Percentiles rank a stretch among this genome's conserved stretches.
These are phyloP conservation scores for Arthrinium phaeospermum DNA, from an alignment of 2,329 filamentous ascomycete species.

Conservation along the genomic window DNA sequence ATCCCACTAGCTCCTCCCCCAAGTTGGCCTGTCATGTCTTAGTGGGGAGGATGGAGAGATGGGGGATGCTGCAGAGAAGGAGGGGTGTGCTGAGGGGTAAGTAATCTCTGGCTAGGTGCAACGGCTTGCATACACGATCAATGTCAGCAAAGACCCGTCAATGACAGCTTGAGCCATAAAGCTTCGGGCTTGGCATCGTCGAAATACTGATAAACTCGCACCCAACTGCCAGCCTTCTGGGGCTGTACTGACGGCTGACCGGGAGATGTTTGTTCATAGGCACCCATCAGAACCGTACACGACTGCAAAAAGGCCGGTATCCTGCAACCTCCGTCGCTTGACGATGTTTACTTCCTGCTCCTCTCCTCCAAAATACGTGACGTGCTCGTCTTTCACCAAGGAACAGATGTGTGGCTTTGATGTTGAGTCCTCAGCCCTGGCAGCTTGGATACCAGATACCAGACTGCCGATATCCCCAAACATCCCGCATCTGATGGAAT, in stretches of 20 bases:
- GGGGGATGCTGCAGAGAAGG: slow-evolving; percentile 2
- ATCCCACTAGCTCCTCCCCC: neutral
- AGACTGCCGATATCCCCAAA: slow-evolving; percentile 1
- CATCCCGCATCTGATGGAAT: neutral
- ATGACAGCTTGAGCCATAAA: neutral
- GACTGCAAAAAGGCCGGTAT: neutral
- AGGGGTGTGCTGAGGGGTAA: slow-evolving; percentile 16
- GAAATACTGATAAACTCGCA: neutral
- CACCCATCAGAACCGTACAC: neutral
- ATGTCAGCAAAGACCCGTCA: slow-evolving; percentile 6
- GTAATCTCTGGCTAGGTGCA: neutral
- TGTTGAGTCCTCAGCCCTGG: neutral
- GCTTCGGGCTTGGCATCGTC: neutral
- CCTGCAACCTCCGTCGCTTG: neutral
- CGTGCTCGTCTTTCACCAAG: neutral
- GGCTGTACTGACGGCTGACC: neutral
- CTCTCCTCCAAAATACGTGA: neutral
- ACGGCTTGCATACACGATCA: slow-evolving; percentile 13
- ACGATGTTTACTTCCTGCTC: neutral
- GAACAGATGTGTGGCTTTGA: neutral
- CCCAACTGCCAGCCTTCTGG: neutral
- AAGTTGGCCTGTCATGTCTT: neutral
- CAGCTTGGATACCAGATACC: neutral
- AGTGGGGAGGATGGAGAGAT: slow-evolving; percentile 4
- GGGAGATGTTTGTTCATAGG: neutral